These are phyloP conservation scores for Osmanthus fragrans DNA, from an alignment of 257 asterid species.

Conservation along the genomic window DNA sequence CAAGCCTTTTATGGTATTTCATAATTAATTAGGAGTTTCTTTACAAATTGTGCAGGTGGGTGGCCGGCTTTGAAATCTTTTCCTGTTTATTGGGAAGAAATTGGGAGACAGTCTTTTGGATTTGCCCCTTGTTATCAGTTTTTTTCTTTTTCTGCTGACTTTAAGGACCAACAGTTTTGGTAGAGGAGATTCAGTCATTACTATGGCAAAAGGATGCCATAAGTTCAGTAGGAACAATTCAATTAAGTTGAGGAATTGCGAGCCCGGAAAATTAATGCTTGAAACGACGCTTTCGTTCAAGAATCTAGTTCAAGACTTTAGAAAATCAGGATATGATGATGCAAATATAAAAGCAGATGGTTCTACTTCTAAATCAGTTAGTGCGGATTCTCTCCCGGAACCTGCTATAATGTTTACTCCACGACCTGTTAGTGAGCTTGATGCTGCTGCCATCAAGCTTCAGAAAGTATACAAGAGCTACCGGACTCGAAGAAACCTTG, in stretches of 20 bases:
- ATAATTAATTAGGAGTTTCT: background rate
- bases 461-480: constrained; percentile 58
- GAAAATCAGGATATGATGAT: background rate
- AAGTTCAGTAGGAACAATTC: constrained; percentile 30
- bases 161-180: constrained; percentile 30
- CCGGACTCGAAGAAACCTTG: constrained; percentile 53
- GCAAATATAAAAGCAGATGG: background rate
- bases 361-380: background rate
- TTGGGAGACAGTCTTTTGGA: constrained; percentile 8
- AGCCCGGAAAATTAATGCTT: constrained; percentile 20
- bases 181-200: constrained; percentile 15
- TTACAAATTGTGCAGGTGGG: constrained; percentile 11
- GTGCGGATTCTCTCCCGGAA: constrained; percentile 13
- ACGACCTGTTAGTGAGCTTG: constrained; percentile 35
- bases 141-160: constrained; percentile 21
- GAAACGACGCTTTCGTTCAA: constrained; percentile 20
- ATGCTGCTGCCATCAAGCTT: constrained; percentile 52
- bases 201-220: constrained; percentile 10
- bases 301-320: constrained; percentile 17
- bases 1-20: background rate
- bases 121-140: background rate
- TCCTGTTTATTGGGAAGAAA: constrained; percentile 25
- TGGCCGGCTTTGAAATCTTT: constrained; percentile 15
- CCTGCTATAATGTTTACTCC: constrained; percentile 23
- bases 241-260: constrained; percentile 10